phyloP scores from a whole-genome alignment of 2,329 filamentous ascomycete genomes.

The Ophiocordyceps unilateralis region DNA sequence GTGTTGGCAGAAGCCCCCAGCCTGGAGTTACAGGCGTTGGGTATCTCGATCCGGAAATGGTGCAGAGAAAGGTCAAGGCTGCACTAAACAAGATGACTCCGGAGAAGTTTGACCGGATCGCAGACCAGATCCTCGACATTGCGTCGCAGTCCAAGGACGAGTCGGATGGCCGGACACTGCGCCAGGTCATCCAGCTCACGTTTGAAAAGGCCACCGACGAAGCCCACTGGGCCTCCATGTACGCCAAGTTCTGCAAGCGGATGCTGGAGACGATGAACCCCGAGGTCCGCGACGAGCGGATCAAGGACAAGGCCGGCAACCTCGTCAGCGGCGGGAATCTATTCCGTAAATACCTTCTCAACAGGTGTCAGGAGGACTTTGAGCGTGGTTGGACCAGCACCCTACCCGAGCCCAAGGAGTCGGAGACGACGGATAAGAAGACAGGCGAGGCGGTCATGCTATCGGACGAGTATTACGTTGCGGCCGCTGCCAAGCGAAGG shows the following conservation, averaged over 20 bases:
- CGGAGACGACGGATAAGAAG: slow-evolving; percentile 28
- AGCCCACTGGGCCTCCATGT: slow-evolving; percentile 97
- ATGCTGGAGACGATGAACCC: slow-evolving; percentile 93
- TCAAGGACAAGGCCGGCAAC: slow-evolving; percentile 76
- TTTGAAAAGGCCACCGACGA: slow-evolving; percentile 99
- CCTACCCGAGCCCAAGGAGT: slow-evolving; percentile 56
- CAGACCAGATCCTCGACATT: slow-evolving; percentile 82
- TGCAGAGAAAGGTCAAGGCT: slow-evolving; percentile 97
- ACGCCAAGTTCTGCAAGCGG: slow-evolving; percentile 93
- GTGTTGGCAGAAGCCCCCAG: slow-evolving; percentile 31
- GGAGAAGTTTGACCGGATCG: slow-evolving; percentile 94
- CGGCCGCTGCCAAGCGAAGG: slow-evolving; percentile 85
- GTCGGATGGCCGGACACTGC: slow-evolving; percentile 78
- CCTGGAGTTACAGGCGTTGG: slow-evolving; percentile 22
- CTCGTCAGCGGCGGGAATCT: slow-evolving; percentile 82
- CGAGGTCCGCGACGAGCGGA: slow-evolving; percentile 89
- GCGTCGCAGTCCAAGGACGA: slow-evolving; percentile 93
- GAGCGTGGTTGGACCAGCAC: slow-evolving; percentile 94
- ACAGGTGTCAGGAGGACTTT: slow-evolving; percentile 96
- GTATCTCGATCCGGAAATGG: slow-evolving; percentile 74
- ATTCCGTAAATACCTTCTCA: slow-evolving; percentile 97
- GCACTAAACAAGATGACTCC: slow-evolving; percentile 99
- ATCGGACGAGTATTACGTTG: slow-evolving; percentile 91
- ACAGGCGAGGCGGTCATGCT: slow-evolving; percentile 62
- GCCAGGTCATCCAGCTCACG: slow-evolving; percentile 95